Conservation (phyloP, 169 alveolate species). For the Amoebophrya sp. region DNA sequence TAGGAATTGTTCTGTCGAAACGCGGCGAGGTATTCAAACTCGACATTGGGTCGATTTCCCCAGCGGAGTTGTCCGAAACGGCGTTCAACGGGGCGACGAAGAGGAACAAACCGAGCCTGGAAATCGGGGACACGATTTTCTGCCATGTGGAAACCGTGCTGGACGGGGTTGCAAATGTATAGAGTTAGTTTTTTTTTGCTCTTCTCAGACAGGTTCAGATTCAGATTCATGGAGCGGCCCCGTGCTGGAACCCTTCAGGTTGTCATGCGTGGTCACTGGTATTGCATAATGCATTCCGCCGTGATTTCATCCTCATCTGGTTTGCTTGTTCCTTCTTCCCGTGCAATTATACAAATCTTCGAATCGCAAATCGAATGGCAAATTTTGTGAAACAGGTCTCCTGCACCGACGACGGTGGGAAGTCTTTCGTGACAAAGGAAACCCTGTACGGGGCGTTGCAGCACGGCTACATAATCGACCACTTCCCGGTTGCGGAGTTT, state of each 20-base stretch:
- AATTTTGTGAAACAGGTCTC: background rate
- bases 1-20: background rate
- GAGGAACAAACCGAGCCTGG: background rate
- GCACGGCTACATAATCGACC: background rate
- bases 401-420: background rate
- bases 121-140: background rate
- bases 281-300: too few relatives aligned
- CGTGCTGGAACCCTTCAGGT: too few relatives aligned
- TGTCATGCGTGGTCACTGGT: too few relatives aligned
- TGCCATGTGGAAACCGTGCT: background rate
- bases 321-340: too few relatives aligned
- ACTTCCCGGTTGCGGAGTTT: background rate
- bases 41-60: background rate
- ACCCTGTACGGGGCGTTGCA: background rate
- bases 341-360: too few relatives aligned
- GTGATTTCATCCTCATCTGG: too few relatives aligned
- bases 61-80: background rate
- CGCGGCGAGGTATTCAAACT: background rate
- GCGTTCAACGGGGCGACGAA: slow-evolving; percentile 19
- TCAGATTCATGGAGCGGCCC: too few relatives aligned
- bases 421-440: background rate
- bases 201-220: too few relatives aligned
- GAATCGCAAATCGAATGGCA: too few relatives aligned
- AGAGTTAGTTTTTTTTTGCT: too few relatives aligned
- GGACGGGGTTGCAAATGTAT: background rate